Evolutionary conservation across 106 monocot genomes (phyloP), one percentile per base, ranked within the genome.

Genomic region (Gastrodia elata): DNA sequence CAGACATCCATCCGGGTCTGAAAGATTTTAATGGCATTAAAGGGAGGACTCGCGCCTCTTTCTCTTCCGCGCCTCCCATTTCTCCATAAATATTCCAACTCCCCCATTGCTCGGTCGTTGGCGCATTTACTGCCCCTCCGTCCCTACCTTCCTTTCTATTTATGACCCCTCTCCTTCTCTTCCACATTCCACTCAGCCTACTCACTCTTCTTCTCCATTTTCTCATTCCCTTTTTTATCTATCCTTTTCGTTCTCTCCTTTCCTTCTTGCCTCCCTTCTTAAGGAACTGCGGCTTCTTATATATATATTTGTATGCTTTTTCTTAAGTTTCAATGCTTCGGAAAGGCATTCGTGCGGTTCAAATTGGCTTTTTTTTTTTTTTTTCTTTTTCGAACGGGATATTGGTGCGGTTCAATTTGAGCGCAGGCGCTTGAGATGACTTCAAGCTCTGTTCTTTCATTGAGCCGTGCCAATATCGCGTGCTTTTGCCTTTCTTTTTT

Each of bases 391-490:
- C 37, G 67, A 67, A 67, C 67, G 67, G 67, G 67, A 67, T 67
- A 67, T 67, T 67, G 67, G 67, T 67, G 67, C 67, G 67, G 67
- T 67, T 67, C 67, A 67, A 67, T 67, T 38, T 4, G 67, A 67
- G 67, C 18, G 24, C 37, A 20, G 67, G n/a, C 37, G 67, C 67
- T 67, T 34, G 13, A 67, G n/a, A 67, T 13, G 67, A 36, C 35
- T 67, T 5, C 0, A 67, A 55, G 55, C 14, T 56, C 55, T 73
- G 56, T 37, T 73, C 55, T 80, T 26, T 80, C 71, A 80, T 80
- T 80, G 80, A 80, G 80, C 75, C 80, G 80, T 80, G 80, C 80
- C 80, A 80, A 80, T 80, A 76, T 80, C 80, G 67, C 67, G 67
- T 67, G 61, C 61, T 30, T 28, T 26, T 32, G 6, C 10, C 9